Evolutionary conservation across 257 asterid species (phyloP).

Genomic region (Thymus mandschuricus): DNA sequence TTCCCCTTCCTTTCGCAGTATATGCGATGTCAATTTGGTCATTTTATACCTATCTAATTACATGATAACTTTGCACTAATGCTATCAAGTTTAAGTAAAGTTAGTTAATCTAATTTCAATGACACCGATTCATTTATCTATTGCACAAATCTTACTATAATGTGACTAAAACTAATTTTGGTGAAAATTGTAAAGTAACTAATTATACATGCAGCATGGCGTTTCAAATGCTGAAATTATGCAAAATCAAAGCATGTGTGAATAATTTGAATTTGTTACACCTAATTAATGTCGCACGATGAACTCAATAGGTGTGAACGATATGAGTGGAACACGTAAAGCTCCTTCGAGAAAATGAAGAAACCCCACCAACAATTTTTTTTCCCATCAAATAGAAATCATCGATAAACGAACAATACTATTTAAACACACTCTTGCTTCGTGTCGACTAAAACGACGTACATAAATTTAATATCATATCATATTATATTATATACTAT

Average conservation of each 20-base stretch:
- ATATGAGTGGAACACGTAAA: neutral
- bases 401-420: neutral
- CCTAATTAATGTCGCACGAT: constrained; percentile 7
- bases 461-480: neutral
- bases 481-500: no score
- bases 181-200: neutral
- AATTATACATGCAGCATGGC: no score
- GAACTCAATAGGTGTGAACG: neutral
- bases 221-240: neutral
- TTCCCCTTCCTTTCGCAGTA: no score
- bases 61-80: no score
- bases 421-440: neutral
- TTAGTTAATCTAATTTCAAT: neutral
- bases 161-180: neutral
- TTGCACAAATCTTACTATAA: neutral
- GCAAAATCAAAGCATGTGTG: neutral
- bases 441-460: neutral
- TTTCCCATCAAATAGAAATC: neutral
- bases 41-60: no score
- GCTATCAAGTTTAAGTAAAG: no score
- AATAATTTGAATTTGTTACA: neutral
- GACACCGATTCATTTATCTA: neutral
- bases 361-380: neutral
- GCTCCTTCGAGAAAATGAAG: neutral
- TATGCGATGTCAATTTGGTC: no score